Conservation (phyloP, 164 flowering plant species). For the Chimonanthus salicifolius region DNA sequence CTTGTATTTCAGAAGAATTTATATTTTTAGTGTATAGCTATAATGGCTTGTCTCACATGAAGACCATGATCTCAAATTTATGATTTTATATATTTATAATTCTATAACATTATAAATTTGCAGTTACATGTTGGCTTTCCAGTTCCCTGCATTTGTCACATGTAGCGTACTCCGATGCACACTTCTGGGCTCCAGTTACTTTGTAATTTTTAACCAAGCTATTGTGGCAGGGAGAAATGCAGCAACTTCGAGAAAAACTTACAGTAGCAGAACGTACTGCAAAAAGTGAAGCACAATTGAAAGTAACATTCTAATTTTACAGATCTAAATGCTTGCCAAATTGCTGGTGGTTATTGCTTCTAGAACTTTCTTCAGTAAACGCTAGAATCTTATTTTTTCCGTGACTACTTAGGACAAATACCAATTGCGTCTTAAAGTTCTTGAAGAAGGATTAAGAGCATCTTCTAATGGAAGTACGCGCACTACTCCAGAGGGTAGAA, state of each 20-base stretch:
- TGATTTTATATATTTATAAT: too few relatives aligned
- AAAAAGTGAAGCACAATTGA: conserved; percentile 64
- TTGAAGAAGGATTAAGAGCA: conserved; percentile 62
- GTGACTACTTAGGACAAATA: conserved; percentile 44
- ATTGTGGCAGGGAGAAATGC: conserved; percentile 63
- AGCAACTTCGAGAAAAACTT: conserved; percentile 63
- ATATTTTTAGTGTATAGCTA: too few relatives aligned
- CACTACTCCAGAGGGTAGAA: conserved; percentile 49
- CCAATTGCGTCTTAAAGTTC: conserved; percentile 58
- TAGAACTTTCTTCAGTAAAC: neutral
- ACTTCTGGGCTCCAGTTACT: too few relatives aligned
- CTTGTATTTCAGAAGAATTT: too few relatives aligned
- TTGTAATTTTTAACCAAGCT: too few relatives aligned
- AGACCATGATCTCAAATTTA: too few relatives aligned
- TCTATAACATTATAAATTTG: too few relatives aligned
- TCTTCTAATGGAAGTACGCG: conserved; percentile 36
- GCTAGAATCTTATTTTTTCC: neutral
- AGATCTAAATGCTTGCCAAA: neutral
- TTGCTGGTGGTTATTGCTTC: neutral
- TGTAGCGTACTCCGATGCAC: too few relatives aligned
- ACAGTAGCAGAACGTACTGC: conserved; percentile 64
- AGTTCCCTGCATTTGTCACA: too few relatives aligned
- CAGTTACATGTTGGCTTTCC: too few relatives aligned
- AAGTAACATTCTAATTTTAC: conserved; percentile 27
- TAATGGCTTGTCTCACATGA: too few relatives aligned